These are phyloP conservation scores for Taphrina flavorubra DNA, from an alignment of 1,139 yeast species.

Conservation along the genomic window DNA sequence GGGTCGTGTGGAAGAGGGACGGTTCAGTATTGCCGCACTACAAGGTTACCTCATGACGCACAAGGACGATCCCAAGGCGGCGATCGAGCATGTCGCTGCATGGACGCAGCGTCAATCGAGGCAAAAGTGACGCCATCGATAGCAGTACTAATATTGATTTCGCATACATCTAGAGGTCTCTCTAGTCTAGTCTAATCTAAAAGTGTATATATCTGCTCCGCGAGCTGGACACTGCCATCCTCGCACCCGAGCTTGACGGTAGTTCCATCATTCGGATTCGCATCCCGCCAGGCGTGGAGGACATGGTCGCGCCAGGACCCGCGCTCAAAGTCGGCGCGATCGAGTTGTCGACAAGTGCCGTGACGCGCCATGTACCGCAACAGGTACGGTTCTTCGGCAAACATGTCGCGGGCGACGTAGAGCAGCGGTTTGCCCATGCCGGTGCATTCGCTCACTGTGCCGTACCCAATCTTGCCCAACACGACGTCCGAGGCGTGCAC, in stretches of 20 bases:
- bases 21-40: conserved; percentile 88
- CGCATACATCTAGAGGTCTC: background rate
- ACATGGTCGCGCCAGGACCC: conserved; percentile 21
- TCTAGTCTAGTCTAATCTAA: background rate
- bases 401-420: conserved; percentile 28
- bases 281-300: background rate
- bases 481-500: conserved; percentile 16
- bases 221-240: conserved; percentile 19
- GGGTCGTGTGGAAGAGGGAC: conserved; percentile 52
- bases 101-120: conserved; percentile 11
- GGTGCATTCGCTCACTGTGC: conserved; percentile 28
- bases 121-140: background rate
- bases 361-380: conserved; percentile 10
- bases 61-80: conserved; percentile 79
- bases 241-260: background rate
- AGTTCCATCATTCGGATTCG: background rate
- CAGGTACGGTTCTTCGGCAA: conserved; percentile 32
- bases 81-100: conserved; percentile 62
- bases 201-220: conserved; percentile 2
- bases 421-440: conserved; percentile 35
- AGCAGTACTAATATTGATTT: too few relatives aligned
- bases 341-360: conserved; percentile 13
- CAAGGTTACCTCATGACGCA: conserved; percentile 95
- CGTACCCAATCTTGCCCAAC: conserved; percentile 40
- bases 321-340: conserved; percentile 1